Base-by-base conservation (phyloP, 208 protist genomes). In the Leishmania major region DNA sequence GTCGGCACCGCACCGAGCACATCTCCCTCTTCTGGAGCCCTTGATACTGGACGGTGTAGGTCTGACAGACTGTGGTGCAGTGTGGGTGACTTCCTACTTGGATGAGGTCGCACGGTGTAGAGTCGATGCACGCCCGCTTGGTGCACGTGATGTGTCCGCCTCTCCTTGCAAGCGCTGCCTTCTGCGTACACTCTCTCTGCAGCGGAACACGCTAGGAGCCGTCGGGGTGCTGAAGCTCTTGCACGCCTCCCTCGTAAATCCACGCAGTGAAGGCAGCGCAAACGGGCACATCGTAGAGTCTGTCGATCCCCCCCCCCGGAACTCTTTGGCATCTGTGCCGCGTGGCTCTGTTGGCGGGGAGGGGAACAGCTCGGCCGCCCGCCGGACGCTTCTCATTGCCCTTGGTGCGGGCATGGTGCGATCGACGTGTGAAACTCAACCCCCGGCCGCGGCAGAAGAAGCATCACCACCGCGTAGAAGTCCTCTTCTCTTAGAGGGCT, bases 251-350 rank as follows among this genome's bases (percentile, higher is more conserved):
- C n/a, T 28, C 40, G 47, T 43, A 40, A 15, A 3, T 55, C 22
- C 78, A 2, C 35, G n/a, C 37, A 28, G 35, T 10, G 19, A 59
- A 7, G 49, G 76, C 28, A 62, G 70, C n/a, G 35, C 17, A 35
- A 35, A 40, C 62, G 13, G 31, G 10, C 13, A 40, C 62, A 69
- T 25, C 62, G 31, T 69, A 17, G 62, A 40, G 13, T 7, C 28
- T 2, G 60, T 85, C 57, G 51, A 81, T 62, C 37, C 77, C n/a
- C 37, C 77, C n/a, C 77, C 81, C 37, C 81, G 81, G 81, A 85
- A 85, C 72, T 71, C 70, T 3, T 53, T 73, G 10, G 17, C 69
- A 7, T 17, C 62, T 5, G 31, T 22, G 35, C 28, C 4, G 37
- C 10, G 28, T 31, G 66, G 62, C 10, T 35, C 31, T 69, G 31